These are phyloP conservation scores for Trichoderma sp. DNA, from an alignment of 2,329 filamentous ascomycete genomes.

Conservation along the genomic window DNA sequence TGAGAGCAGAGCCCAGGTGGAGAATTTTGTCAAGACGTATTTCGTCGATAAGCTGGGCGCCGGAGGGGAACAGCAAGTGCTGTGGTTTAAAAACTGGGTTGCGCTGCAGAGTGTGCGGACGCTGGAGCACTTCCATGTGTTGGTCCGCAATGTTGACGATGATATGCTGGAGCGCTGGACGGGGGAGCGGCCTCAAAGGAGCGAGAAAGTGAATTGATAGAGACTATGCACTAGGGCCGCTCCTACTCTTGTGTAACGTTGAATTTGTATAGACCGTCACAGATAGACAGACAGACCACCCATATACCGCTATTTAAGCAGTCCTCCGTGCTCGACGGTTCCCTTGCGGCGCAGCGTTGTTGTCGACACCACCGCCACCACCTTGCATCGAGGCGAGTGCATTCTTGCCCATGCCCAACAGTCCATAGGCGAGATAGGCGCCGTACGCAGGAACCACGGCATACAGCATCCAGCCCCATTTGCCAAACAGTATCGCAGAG, in stretches of 20 bases:
- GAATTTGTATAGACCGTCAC: neutral
- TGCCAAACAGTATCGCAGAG: slow-evolving; percentile 76
- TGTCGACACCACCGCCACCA: slow-evolving; percentile 38
- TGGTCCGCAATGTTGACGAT: slow-evolving; percentile 60
- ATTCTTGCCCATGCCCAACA: slow-evolving; percentile 58
- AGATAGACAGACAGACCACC: slow-evolving; percentile 10
- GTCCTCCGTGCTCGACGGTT: slow-evolving; percentile 61
- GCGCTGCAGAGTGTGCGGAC: slow-evolving; percentile 84
- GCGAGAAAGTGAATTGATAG: slow-evolving; percentile 29
- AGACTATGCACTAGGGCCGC: neutral
- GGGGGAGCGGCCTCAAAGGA: slow-evolving; percentile 48
- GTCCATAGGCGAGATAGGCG: slow-evolving; percentile 56
- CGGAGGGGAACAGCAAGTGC: slow-evolving; percentile 55
- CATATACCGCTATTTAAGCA: slow-evolving; percentile 43
- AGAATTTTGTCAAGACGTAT: slow-evolving; percentile 68
- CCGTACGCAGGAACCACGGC: slow-evolving; percentile 59
- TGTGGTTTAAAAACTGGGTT: slow-evolving; percentile 97
- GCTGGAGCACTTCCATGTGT: slow-evolving; percentile 87
- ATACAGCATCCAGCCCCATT: slow-evolving; percentile 69
- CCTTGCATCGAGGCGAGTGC: slow-evolving; percentile 54
- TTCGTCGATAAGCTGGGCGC: slow-evolving; percentile 65
- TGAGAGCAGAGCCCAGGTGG: slow-evolving; percentile 65
- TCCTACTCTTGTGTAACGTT: neutral
- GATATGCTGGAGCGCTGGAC: slow-evolving; percentile 60
- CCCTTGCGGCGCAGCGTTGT: slow-evolving; percentile 44